Base-by-base conservation (phyloP, 257 asterid genomes). In the Leonotis leonurus region DNA sequence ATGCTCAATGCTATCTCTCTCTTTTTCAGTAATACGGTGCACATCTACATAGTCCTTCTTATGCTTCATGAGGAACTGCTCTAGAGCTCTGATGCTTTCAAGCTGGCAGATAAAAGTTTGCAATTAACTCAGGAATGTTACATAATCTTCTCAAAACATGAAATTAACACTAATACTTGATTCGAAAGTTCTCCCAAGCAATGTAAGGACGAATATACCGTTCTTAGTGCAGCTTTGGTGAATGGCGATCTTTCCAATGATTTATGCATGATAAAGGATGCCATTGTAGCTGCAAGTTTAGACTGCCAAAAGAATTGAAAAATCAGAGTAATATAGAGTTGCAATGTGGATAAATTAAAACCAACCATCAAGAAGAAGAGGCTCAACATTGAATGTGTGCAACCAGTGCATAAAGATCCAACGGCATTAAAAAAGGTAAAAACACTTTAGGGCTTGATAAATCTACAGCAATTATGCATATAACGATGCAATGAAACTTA, bases 1-100 rank as follows among this genome's bases (percentile, higher is more conserved):
- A 63, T 85, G 96, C 77, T 93, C 99, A 59, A 93, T 89, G 85
- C 84, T 75, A 70, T 93, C 99, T 58, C 94, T 83, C 81, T 93
- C 99, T 65, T 83, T 86, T 77, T 85, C 91, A 30, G 97, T 89
- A 8, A 93, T 83, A 61, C 96, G 97, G 78, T 82, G 96, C 49
- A 70, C 65, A 82, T 93, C 99, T 11, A 89, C 75, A 60, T 87
- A 93, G 76, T 93, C 99, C 79, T 83, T 93, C 80, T 77, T 89
- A 77, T 93, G 97, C 81, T 83, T 87, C 94, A 73, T 65, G 65
- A 93, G 84, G 74, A 89, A 93, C 76, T 85, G 80, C 62, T 93
- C 95, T 72, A 93, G 71, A 17, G 89, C 80, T 51, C 77, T 78
- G 56, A 85, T 80, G 77, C 92, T 86, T 65, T 80, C 94, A 51